Conservation (phyloP, 805 yeast species). For the Saccharomycopsis babjevae region DNA sequence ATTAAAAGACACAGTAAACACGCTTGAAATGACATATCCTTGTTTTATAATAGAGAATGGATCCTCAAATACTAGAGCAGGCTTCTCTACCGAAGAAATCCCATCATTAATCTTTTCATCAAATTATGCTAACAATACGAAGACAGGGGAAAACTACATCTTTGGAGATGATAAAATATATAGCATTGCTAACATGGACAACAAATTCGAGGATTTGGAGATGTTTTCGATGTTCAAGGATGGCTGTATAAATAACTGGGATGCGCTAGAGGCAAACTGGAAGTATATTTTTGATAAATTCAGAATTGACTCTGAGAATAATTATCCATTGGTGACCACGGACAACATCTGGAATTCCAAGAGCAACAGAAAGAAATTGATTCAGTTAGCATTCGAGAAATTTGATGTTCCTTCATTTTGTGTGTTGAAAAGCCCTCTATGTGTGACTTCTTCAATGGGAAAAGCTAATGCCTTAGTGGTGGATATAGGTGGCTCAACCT, state of each 20-base stretch:
- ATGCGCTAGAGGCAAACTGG: slow-evolving; percentile 60
- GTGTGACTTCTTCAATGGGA: slow-evolving; percentile 69
- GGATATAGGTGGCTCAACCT: slow-evolving; percentile 65
- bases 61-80: slow-evolving; percentile 54
- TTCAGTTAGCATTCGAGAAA: slow-evolving; percentile 67
- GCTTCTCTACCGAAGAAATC: slow-evolving; percentile 52
- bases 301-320: slow-evolving; percentile 33
- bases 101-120: slow-evolving; percentile 53
- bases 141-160: slow-evolving; percentile 25
- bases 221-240: slow-evolving; percentile 26
- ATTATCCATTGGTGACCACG: slow-evolving; percentile 29
- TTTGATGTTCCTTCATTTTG: slow-evolving; percentile 70
- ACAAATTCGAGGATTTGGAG: slow-evolving; percentile 12
- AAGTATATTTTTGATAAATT: slow-evolving; percentile 45
- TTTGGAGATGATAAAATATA: slow-evolving; percentile 41
- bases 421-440: slow-evolving; percentile 64
- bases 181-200: slow-evolving; percentile 5
- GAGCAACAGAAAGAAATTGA: slow-evolving; percentile 44
- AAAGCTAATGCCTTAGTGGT: slow-evolving; percentile 69
- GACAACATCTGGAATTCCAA: slow-evolving; percentile 64
- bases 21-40: slow-evolving; percentile 24
- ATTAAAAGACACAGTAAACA: too few relatives aligned
- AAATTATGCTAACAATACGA: slow-evolving; percentile 34
- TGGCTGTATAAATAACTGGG: slow-evolving; percentile 56
- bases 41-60: slow-evolving; percentile 67